Percentiles rank a stretch among this genome's conserved stretches.
Evolutionary conservation across 2,329 filamentous ascomycete genomes (phyloP).

Genomic region (Alternaria novae-zelandiae): DNA sequence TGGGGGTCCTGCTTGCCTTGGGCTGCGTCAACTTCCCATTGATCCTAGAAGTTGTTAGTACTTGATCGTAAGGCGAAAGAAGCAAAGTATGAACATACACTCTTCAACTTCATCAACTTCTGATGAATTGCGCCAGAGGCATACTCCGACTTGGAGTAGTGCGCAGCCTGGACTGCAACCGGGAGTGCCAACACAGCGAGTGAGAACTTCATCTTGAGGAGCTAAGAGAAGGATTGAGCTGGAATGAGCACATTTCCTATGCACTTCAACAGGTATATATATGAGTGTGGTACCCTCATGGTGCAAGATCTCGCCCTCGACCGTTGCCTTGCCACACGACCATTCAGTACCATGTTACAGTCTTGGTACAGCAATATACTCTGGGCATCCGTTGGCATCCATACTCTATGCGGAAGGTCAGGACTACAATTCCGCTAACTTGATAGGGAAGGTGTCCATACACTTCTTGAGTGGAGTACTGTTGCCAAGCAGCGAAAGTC

Average conservation of each 20-base stretch:
- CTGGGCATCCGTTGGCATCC: constrained; percentile 17
- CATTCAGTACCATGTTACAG: not conserved
- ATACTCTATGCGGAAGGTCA: constrained; percentile 21
- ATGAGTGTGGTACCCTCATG: not conserved
- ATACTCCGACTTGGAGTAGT: constrained; percentile 32
- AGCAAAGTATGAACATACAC: constrained; percentile 11
- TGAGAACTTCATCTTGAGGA: constrained; percentile 35
- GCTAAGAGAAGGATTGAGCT: constrained; percentile 26
- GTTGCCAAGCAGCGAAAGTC: constrained; percentile 6
- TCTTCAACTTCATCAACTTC: constrained; percentile 37
- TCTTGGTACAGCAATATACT: constrained; percentile 15
- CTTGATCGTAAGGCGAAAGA: not conserved
- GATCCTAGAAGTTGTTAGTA: constrained; percentile 14
- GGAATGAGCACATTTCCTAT: constrained; percentile 26
- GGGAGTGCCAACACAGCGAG: constrained; percentile 29
- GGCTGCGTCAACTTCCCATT: constrained; percentile 31
- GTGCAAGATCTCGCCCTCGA: not conserved
- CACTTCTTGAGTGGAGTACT: not conserved
- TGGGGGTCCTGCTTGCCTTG: constrained; percentile 21
- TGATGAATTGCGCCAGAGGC: constrained; percentile 30
- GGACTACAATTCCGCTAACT: constrained; percentile 1
- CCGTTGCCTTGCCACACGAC: constrained; percentile 3
- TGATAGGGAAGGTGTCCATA: constrained; percentile 10
- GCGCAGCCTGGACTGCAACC: constrained; percentile 28
- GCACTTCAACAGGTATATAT: constrained; percentile 23